These are phyloP conservation scores for Phaffia tasmanica DNA, from an alignment of 768 basidiomycete genomes.

Conservation along the genomic window DNA sequence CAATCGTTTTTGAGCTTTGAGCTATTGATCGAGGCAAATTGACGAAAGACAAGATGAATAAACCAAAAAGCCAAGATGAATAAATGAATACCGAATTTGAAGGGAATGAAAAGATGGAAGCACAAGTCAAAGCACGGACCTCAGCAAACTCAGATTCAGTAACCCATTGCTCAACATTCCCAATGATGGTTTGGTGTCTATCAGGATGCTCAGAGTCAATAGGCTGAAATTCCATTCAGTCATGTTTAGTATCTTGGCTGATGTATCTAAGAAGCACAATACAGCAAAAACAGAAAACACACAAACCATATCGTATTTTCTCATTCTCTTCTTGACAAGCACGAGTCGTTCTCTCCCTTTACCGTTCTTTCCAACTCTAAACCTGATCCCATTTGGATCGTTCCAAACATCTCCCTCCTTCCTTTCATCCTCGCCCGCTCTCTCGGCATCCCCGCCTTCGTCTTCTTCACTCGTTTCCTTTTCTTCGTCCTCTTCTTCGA, in stretches of 20 bases:
- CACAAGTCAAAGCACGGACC: too few relatives aligned
- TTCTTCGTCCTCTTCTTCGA: constrained; percentile 4
- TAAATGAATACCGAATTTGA: not conserved
- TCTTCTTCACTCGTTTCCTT: not conserved
- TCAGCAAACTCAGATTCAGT: constrained; percentile 14
- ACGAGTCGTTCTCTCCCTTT: constrained; percentile 16
- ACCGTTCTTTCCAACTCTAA: constrained; percentile 10
- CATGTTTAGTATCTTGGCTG: too few relatives aligned
- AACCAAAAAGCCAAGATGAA: not conserved
- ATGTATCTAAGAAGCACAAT: not conserved
- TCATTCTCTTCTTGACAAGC: constrained; percentile 23
- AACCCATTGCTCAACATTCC: constrained; percentile 19
- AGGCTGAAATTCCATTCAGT: not conserved
- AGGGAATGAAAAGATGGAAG: not conserved
- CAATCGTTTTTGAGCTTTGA: constrained; percentile 17
- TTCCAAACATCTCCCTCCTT: constrained; percentile 10
- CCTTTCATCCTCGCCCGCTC: not conserved
- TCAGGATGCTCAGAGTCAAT: not conserved
- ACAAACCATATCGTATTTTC: constrained; percentile 15
- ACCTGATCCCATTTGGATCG: constrained; percentile 17
- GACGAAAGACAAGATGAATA: not conserved
- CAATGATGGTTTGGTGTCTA: constrained; percentile 8
- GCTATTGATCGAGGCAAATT: not conserved
- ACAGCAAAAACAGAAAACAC: not conserved
- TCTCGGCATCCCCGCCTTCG: too few relatives aligned